Percentiles rank a stretch among this genome's conserved stretches.
phyloP scores from a whole-genome alignment of 192 early-diverging fungal genomes.

The Backusella sp. region DNA sequence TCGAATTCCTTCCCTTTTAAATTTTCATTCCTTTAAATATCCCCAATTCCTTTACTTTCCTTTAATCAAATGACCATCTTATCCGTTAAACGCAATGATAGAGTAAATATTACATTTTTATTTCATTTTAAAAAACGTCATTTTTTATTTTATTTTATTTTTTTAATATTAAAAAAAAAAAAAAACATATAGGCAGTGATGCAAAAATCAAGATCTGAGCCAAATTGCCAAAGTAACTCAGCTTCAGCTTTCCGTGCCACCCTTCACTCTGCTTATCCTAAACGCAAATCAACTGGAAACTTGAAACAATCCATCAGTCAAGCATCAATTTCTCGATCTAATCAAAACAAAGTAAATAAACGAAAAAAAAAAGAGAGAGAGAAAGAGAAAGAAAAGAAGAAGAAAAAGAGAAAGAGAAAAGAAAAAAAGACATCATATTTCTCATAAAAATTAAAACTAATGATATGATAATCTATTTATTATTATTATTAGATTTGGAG shows the following conservation, averaged over 20 bases:
- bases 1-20: conserved; percentile 7
- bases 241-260: conserved; percentile 5
- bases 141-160: neutral
- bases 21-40: conserved; percentile 6
- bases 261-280: conserved; percentile 16
- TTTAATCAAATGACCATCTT: conserved; percentile 9
- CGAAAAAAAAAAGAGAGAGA: neutral
- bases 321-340: neutral
- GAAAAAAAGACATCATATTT: neutral
- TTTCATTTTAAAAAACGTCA: neutral
- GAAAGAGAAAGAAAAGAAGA: neutral
- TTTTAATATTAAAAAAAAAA: neutral
- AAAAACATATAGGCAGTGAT: conserved; percentile 7
- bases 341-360: neutral
- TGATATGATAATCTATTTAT: neutral
- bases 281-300: conserved; percentile 32
- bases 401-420: neutral
- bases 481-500: conserved; percentile 27
- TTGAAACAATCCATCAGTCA: conserved; percentile 15
- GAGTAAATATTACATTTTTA: conserved; percentile 4
- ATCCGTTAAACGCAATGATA: conserved; percentile 7
- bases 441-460: neutral
- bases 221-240: conserved; percentile 16
- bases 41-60: conserved; percentile 1
- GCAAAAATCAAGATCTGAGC: conserved; percentile 33